These are phyloP conservation scores for Penicillium sclerotigenum DNA, from an alignment of 2,329 filamentous ascomycete species.

Conservation along the genomic window DNA sequence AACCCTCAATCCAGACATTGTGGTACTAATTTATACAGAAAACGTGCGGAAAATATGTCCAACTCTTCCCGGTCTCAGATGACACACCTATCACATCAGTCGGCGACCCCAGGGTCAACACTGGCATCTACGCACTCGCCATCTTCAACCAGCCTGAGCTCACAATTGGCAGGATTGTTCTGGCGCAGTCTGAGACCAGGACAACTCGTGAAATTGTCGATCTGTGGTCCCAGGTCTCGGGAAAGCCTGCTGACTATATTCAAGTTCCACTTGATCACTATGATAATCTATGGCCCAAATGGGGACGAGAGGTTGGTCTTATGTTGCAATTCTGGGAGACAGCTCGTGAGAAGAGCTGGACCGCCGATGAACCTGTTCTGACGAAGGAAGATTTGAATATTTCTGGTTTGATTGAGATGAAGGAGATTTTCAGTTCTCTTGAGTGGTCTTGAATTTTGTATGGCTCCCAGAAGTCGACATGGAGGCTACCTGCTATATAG, in stretches of 20 bases:
- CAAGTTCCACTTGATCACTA: conserved; percentile 27
- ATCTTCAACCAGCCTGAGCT: neutral
- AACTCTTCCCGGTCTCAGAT: neutral
- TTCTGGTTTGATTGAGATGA: neutral
- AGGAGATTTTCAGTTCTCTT: neutral
- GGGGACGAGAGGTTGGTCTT: conserved; percentile 30
- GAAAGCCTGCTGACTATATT: conserved; percentile 20
- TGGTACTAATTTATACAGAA: neutral
- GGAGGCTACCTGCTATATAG: neutral
- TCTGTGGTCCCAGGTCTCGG: neutral
- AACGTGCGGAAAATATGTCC: conserved; percentile 1
- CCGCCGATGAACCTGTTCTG: neutral
- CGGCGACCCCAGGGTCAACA: neutral
- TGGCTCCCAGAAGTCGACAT: neutral
- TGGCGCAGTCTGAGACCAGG: neutral
- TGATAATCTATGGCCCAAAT: conserved; percentile 29
- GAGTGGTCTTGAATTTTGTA: neutral
- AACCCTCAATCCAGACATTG: neutral
- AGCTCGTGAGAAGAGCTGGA: neutral
- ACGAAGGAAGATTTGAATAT: neutral
- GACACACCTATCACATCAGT: neutral
- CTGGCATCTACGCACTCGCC: conserved; percentile 1
- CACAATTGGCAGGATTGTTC: neutral
- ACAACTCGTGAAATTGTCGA: neutral
- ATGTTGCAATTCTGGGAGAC: neutral